Evolutionary conservation across 2,329 filamentous ascomycete species (phyloP).

Genomic region (Didymella arachidicola): DNA sequence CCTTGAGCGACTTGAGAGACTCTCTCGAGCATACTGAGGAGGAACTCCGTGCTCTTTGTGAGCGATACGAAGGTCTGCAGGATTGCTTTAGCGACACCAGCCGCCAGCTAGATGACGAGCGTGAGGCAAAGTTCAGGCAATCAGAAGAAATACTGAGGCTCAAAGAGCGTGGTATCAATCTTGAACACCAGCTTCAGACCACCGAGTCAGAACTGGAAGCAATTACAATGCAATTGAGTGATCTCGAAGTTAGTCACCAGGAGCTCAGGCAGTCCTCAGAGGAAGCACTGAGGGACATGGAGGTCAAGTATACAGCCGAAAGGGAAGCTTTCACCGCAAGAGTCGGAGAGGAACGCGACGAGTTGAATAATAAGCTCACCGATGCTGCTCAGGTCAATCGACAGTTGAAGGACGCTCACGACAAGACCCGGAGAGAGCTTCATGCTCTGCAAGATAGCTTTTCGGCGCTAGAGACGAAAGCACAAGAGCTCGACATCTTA

Average conservation of each 20-base stretch:
- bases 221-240: slow-evolving; percentile 22
- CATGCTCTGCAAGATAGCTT: slow-evolving; percentile 28
- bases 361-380: slow-evolving; percentile 31
- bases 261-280: slow-evolving; percentile 33
- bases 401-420: slow-evolving; percentile 21
- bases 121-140: slow-evolving; percentile 19
- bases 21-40: slow-evolving; percentile 23
- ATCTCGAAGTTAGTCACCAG: slow-evolving; percentile 29
- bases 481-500: slow-evolving; percentile 37
- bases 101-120: slow-evolving; percentile 38
- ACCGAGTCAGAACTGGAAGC: slow-evolving; percentile 30
- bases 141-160: slow-evolving; percentile 36
- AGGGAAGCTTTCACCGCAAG: slow-evolving; percentile 25
- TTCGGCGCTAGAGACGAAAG: slow-evolving; percentile 29
- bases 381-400: slow-evolving; percentile 17
- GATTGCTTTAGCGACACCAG: slow-evolving; percentile 32
- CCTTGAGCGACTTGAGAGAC: slow-evolving; percentile 15
- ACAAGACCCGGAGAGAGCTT: slow-evolving; percentile 27
- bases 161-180: slow-evolving; percentile 23
- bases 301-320: slow-evolving; percentile 28
- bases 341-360: slow-evolving; percentile 25
- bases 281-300: slow-evolving; percentile 25
- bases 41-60: slow-evolving; percentile 19
- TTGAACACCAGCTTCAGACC: slow-evolving; percentile 31
- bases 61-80: slow-evolving; percentile 45